These are phyloP conservation scores for Cladosporium phlei DNA, from an alignment of 2,329 filamentous ascomycete species.

Conservation along the genomic window DNA sequence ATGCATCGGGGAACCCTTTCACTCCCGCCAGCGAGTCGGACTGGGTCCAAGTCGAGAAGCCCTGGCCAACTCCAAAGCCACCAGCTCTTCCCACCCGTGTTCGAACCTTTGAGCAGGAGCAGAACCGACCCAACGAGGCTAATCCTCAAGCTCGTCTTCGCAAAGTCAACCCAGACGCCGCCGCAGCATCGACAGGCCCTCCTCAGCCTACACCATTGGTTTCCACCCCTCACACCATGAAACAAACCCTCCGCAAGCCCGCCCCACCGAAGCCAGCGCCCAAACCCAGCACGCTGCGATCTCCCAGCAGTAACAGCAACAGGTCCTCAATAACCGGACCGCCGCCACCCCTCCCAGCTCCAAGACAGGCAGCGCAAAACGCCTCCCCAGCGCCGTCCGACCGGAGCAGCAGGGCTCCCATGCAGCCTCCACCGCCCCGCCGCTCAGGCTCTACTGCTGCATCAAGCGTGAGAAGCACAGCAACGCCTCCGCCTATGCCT, in stretches of 20 bases:
- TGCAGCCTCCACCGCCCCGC: no score
- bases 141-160: constrained; percentile 11
- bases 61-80: constrained; percentile 20
- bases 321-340: no score
- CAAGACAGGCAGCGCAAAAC: constrained; percentile 13
- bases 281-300: constrained; percentile 30
- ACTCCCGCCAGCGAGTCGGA: constrained; percentile 68
- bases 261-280: constrained; percentile 32
- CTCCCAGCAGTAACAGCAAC: constrained; percentile 24
- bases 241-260: constrained; percentile 29
- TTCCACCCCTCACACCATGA: constrained; percentile 12
- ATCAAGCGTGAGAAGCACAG: not conserved
- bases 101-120: constrained; percentile 2
- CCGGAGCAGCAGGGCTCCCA: no score
- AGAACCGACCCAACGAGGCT: no score
- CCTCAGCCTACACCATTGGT: no score
- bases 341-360: constrained; percentile 21
- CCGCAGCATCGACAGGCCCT: no score
- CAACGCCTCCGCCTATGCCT: not conserved
- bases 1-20: constrained; percentile 80
- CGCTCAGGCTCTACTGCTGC: not conserved
- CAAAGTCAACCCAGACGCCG: constrained; percentile 17
- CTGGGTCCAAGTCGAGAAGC: constrained; percentile 60
- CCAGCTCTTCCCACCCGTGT: constrained; percentile 16
- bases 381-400: constrained; percentile 18